Conservation (phyloP, 2,329 filamentous ascomycete genomes). For the Calonectria crousiana region DNA sequence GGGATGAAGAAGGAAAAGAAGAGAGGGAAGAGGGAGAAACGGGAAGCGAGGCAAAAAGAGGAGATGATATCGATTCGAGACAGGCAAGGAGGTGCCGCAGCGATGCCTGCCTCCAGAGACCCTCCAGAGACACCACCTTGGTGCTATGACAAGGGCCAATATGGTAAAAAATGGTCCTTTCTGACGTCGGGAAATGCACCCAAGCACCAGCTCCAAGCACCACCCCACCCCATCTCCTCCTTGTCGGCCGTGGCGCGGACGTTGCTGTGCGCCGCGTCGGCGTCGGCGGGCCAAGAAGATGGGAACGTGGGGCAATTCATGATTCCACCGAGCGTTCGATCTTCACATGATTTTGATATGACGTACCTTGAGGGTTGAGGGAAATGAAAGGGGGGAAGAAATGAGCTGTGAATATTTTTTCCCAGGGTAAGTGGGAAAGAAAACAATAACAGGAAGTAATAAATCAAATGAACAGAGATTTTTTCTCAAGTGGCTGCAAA, state of each 20-base stretch:
- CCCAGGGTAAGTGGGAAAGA: neutral
- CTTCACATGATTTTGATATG: slow-evolving; percentile 35
- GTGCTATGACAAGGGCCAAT: slow-evolving; percentile 18
- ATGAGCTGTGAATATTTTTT: neutral
- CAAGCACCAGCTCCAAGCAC: neutral
- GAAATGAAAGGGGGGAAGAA: neutral
- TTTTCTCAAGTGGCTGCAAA: neutral
- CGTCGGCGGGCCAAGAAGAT: slow-evolving; percentile 26
- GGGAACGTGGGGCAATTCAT: slow-evolving; percentile 37
- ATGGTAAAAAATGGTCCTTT: slow-evolving; percentile 15
- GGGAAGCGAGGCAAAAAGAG: slow-evolving; percentile 32
- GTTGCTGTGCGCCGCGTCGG: slow-evolving; percentile 30
- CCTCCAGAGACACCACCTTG: neutral
- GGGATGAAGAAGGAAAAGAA: neutral
- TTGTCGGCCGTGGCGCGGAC: slow-evolving; percentile 29
- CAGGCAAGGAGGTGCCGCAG: neutral
- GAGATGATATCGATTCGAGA: slow-evolving; percentile 20
- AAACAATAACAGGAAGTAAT: neutral
- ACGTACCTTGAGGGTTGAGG: neutral
- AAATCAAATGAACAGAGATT: neutral
- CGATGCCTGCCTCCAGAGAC: neutral
- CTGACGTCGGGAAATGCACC: slow-evolving; percentile 19
- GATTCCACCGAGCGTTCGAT: slow-evolving; percentile 38
- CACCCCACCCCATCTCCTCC: slow-evolving; percentile 1
- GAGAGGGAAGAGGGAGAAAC: neutral